These are phyloP conservation scores for Ceratobasidium sp. DNA, from an alignment of 1,284 basidiomycete genomes.

Conservation along the genomic window DNA sequence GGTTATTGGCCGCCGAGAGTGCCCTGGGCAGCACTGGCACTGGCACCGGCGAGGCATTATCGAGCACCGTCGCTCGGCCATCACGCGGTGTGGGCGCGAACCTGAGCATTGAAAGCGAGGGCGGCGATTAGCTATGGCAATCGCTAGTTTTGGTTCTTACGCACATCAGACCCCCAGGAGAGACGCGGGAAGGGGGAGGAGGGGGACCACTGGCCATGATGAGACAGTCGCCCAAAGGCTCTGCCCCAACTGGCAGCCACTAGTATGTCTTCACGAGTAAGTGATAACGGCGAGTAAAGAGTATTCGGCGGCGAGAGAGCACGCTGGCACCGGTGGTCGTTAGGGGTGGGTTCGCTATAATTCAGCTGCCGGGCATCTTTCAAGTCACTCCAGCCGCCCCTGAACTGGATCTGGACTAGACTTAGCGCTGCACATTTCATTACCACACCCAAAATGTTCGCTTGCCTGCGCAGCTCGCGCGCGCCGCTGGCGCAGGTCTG, in stretches of 20 bases:
- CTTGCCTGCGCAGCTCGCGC: constrained; percentile 37
- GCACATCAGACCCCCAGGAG: constrained; percentile 29
- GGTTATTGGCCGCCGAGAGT: constrained; percentile 26
- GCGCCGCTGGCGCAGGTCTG: constrained; percentile 16
- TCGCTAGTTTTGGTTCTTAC: not conserved
- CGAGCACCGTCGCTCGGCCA: constrained; percentile 15
- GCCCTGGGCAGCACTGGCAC: constrained; percentile 34
- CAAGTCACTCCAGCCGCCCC: constrained; percentile 33
- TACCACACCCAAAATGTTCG: constrained; percentile 33
- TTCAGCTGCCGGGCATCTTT: not conserved
- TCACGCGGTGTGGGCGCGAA: constrained; percentile 41
- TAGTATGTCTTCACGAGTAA: constrained; percentile 21
- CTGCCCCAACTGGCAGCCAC: constrained; percentile 15
- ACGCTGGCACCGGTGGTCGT: constrained; percentile 26
- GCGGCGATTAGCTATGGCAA: constrained; percentile 14
- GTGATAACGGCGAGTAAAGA: constrained; percentile 5
- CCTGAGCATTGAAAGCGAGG: not conserved
- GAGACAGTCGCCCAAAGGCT: constrained; percentile 37
- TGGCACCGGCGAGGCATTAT: constrained; percentile 34
- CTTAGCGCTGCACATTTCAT: constrained; percentile 15
- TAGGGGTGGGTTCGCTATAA: constrained; percentile 33
- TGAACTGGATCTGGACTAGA: constrained; percentile 34
- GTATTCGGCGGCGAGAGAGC: constrained; percentile 20
- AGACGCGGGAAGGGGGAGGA: constrained; percentile 38
- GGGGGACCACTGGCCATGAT: constrained; percentile 29